Evolutionary conservation across 2,329 filamentous ascomycete species (phyloP).

Genomic region (Colletotrichum lentis): DNA sequence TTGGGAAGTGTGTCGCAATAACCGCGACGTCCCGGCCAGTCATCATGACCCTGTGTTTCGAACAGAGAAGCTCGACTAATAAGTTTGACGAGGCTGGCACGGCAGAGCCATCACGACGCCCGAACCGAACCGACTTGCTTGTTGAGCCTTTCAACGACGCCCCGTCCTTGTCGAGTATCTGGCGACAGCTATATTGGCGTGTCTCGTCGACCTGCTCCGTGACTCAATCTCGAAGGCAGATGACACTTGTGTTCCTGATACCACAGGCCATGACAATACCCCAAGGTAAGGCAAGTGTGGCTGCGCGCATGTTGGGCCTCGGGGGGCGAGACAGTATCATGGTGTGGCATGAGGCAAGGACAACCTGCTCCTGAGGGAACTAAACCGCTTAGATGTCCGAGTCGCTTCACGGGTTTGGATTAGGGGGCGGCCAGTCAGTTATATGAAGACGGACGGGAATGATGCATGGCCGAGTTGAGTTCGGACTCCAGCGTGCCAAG

Average conservation of each 20-base stretch:
- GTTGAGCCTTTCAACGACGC: not conserved
- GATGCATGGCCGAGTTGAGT: not conserved
- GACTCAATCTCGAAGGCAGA: slow-evolving; percentile 13
- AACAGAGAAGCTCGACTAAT: slow-evolving; percentile 19
- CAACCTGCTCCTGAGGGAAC: not conserved
- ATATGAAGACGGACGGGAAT: not conserved
- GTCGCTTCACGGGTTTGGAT: not conserved
- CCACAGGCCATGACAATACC: slow-evolving; percentile 3
- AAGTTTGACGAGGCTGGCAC: slow-evolving; percentile 1
- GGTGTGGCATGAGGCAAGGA: slow-evolving; percentile 4
- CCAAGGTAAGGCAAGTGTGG: not conserved
- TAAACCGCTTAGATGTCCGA: not conserved
- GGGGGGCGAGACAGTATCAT: not conserved
- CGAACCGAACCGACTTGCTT: not conserved
- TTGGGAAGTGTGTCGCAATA: slow-evolving; percentile 17
- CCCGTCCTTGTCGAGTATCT: not conserved
- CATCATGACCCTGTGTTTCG: slow-evolving; percentile 30
- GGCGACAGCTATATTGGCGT: slow-evolving; percentile 13
- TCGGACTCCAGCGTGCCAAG: not conserved
- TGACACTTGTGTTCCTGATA: not conserved
- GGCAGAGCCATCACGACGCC: not conserved
- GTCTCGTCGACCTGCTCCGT: not conserved
- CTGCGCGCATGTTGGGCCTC: slow-evolving; percentile 1
- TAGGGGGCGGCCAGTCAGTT: not conserved
- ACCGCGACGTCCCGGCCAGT: slow-evolving; percentile 22